These are phyloP conservation scores for Lactarius hatsudake DNA, from an alignment of 768 basidiomycete species.

Conservation along the genomic window DNA sequence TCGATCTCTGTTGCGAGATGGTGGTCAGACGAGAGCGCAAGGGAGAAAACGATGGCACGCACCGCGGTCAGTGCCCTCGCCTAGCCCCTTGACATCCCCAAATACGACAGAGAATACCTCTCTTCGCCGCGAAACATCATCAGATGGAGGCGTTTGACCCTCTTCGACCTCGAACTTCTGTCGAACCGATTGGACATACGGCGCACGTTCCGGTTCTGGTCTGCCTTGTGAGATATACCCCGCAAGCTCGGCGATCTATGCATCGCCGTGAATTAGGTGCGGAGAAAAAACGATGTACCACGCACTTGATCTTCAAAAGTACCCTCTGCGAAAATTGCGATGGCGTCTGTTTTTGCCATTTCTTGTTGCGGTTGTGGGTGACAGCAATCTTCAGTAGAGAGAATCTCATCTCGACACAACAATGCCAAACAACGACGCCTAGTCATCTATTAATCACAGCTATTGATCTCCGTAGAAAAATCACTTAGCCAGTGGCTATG, in stretches of 20 bases:
- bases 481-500: too few species aligned
- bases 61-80: constrained; percentile 80
- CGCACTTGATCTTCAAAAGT: constrained; percentile 80
- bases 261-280: constrained; percentile 12
- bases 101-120: constrained; percentile 59
- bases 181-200: constrained; percentile 64
- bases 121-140: constrained; percentile 53
- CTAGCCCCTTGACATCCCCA: constrained; percentile 60
- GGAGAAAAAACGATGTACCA: background rate
- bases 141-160: constrained; percentile 50
- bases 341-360: constrained; percentile 71
- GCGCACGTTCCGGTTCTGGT: constrained; percentile 64
- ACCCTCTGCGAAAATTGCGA: constrained; percentile 84
- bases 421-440: background rate
- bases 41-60: constrained; percentile 27
- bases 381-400: background rate
- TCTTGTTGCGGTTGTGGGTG: background rate
- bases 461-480: too few species aligned
- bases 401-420: background rate
- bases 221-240: constrained; percentile 65
- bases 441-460: background rate
- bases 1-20: constrained; percentile 1
- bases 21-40: background rate
- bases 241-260: constrained; percentile 72
- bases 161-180: constrained; percentile 52